Percentiles rank a stretch among this genome's conserved stretches.
phyloP scores from a whole-genome alignment of 192 early-diverging fungal genomes.

The Spizellomyces sp. region DNA sequence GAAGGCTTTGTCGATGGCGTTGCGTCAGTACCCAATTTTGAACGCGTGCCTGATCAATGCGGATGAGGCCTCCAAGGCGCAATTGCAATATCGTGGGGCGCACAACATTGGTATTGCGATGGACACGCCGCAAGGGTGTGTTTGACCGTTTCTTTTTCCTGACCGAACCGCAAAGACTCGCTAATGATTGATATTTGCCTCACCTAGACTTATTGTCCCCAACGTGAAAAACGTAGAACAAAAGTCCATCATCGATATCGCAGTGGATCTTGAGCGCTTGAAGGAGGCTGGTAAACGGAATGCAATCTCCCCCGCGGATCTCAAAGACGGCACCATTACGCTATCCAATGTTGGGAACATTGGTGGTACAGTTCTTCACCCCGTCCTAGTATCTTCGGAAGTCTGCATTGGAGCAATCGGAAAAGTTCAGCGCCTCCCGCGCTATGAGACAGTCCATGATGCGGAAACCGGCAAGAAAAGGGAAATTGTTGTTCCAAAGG shows the following conservation, averaged over 20 bases:
- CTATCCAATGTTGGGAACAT: conserved; percentile 95
- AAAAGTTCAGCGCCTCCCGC: conserved; percentile 77
- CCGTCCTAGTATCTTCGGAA: conserved; percentile 83
- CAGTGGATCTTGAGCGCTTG: conserved; percentile 77
- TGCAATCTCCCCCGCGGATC: conserved; percentile 63
- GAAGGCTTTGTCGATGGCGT: conserved; percentile 83
- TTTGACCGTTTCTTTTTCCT: conserved; percentile 11
- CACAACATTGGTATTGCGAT: conserved; percentile 97
- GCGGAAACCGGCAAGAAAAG: conserved; percentile 55
- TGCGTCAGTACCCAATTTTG: conserved; percentile 82
- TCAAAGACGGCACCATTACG: conserved; percentile 86
- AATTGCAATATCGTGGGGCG: conserved; percentile 70
- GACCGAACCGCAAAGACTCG: neutral
- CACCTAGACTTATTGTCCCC: conserved; percentile 75
- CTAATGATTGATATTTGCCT: neutral
- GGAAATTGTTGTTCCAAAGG: conserved; percentile 73
- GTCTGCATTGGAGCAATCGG: conserved; percentile 93
- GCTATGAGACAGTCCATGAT: conserved; percentile 68
- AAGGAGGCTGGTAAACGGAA: conserved; percentile 64
- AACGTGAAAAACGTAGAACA: conserved; percentile 90
- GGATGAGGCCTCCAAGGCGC: conserved; percentile 45
- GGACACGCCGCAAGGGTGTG: conserved; percentile 91
- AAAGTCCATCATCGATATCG: conserved; percentile 89
- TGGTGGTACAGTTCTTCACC: conserved; percentile 86
- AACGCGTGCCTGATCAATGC: conserved; percentile 69